Conservation (phyloP, 345 rosid genomes). For the rapeseed (Brassica napus) region Da-Ae NC_063442.1:3793501-3794000, state of each 20-base stretch:
- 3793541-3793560: slow-evolving; percentile 12
- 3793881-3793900: neutral
- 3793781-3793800: slow-evolving; percentile 52
- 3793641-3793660: slow-evolving; percentile 36
- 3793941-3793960: slow-evolving; percentile 61
- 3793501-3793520: neutral
- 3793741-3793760: neutral
- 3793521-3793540: neutral
- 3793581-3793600: slow-evolving; percentile 22
- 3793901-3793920: neutral
- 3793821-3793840: slow-evolving; percentile 85
- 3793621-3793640: slow-evolving; percentile 29
- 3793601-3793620: slow-evolving; percentile 33
- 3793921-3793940: neutral
- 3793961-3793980: slow-evolving; percentile 89
- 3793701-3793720: neutral
- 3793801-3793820: slow-evolving; percentile 85
- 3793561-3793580: slow-evolving; percentile 13
- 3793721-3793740: neutral
- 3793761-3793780: neutral
- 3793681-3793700: slow-evolving; percentile 4
- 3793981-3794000: slow-evolving; percentile 68
- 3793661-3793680: slow-evolving; percentile 36
- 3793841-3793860: slow-evolving; percentile 76
- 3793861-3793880: slow-evolving; percentile 80